These are phyloP conservation scores for Cylindrotheca fusiformis DNA, from an alignment of 108 stramenopile species.

Conservation along the genomic window DNA sequence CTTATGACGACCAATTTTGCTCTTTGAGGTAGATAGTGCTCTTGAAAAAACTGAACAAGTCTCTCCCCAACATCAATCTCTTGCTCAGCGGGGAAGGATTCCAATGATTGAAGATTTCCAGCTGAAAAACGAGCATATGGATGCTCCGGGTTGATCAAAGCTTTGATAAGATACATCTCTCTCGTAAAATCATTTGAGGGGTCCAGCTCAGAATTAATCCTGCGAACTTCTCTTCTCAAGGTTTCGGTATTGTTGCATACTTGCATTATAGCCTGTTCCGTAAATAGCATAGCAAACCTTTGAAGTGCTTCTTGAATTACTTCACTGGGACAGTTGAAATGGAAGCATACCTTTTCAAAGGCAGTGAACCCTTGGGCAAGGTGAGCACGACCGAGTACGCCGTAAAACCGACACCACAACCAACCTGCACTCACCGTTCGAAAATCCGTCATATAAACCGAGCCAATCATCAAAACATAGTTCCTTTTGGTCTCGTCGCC, in stretches of 20 bases:
- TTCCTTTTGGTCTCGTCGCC: conserved; percentile 8
- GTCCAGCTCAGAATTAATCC: conserved; percentile 70
- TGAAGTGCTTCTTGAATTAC: conserved; percentile 54
- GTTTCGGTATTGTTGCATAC: conserved; percentile 35
- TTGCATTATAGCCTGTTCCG: conserved; percentile 30
- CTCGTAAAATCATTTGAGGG: conserved; percentile 23
- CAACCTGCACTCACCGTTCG: no score
- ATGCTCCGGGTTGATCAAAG: conserved; percentile 61
- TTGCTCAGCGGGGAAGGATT: conserved; percentile 33
- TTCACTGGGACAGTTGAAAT: conserved; percentile 49
- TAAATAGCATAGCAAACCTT: conserved; percentile 57
- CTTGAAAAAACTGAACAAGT: conserved; percentile 54
- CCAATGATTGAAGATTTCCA: conserved; percentile 61
- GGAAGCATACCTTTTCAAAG: conserved; percentile 75
- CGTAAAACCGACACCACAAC: no score
- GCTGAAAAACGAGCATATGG: conserved; percentile 59
- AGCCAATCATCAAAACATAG: conserved; percentile 76
- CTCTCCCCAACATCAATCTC: conserved; percentile 47
- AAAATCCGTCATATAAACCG: conserved; percentile 46
- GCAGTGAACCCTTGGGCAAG: no score
- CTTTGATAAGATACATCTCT: conserved; percentile 62
- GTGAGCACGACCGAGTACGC: no score
- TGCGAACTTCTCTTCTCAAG: conserved; percentile 56
- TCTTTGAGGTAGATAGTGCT: conserved; percentile 49
- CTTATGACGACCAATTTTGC: conserved; percentile 69